Base-by-base conservation (phyloP, 2,329 filamentous ascomycete species). In the Ceratocystis harringtonii region DNA sequence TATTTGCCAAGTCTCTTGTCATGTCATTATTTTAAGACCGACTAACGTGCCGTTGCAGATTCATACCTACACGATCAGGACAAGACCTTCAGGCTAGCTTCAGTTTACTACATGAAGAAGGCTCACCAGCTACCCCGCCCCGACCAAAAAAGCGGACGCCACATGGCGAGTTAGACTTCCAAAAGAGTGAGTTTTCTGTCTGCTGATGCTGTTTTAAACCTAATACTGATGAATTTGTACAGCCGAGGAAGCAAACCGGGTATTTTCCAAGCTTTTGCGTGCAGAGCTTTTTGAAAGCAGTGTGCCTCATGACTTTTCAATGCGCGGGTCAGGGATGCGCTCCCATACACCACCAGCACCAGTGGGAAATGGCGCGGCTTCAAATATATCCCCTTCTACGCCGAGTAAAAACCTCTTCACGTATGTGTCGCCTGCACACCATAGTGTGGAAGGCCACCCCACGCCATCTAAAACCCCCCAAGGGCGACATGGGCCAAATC, bases 371-470 rank as follows among this genome's bases (percentile, higher is more conserved):
- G 79, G 83, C 28, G 76, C 91, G n/a, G 86, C 89, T 10, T 83
- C 87, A 1, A 86, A 84, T 66, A 80, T 94, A 67, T 96, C 92
- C 0, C 94, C 94, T 0, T 95, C 92, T 1, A 99, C 94, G 3
- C 94, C 94, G 8, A 91, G 96, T 75, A 97, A 96, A 48, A 99
- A 99, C 70, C 83, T 99, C 48, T 97, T 99, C 73, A 90, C 88
- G 30, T 96, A 95, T 74, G 86, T 90, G 75, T 92, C 89, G 2
- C 88, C 89, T 1, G 84, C 90, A 71, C 83, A 87, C 72, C 83
- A 79, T 66, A 82, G 84, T 69, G 82, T 87, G 62, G 87, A 85
- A 22, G 88, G 88, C n/a, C 90, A 95, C 70, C 89, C 87, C 1
- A 96, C 92, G 3, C 92, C 91, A 1, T 90, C 89, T 10, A 87